phyloP scores from a whole-genome alignment of 306 rosid genomes.

The Medicago arabica region DNA sequence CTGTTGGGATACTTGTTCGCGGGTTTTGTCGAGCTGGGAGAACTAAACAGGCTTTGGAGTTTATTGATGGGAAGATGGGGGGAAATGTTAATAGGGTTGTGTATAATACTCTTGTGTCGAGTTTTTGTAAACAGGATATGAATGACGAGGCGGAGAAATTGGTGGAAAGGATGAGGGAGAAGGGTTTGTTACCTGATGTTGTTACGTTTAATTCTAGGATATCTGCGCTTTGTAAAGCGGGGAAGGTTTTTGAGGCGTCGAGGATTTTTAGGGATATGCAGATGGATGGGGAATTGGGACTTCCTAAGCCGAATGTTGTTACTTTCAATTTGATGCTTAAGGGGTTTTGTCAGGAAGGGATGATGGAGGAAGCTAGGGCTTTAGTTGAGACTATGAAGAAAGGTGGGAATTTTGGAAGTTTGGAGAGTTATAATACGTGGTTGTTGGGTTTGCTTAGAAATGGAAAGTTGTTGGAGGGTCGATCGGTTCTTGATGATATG shows the following conservation, averaged over 20 bases:
- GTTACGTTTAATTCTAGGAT: constrained; percentile 93
- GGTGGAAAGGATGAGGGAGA: constrained; percentile 76
- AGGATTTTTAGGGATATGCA: constrained; percentile 94
- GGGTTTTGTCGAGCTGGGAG: constrained; percentile 78
- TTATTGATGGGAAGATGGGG: constrained; percentile 10
- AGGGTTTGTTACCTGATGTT: constrained; percentile 66
- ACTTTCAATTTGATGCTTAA: constrained; percentile 82
- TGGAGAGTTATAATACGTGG: constrained; percentile 83
- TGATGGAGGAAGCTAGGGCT: constrained; percentile 74
- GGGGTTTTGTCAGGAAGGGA: constrained; percentile 79
- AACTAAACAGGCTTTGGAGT: constrained; percentile 49
- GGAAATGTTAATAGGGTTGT: constrained; percentile 57
- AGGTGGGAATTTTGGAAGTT: constrained; percentile 41
- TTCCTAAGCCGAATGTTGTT: constrained; percentile 74
- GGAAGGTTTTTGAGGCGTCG: constrained; percentile 84
- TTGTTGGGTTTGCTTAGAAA: constrained; percentile 69
- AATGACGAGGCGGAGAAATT: constrained; percentile 82
- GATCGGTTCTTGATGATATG: constrained; percentile 72
- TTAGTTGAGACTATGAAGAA: constrained; percentile 72
- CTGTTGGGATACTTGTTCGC: constrained; percentile 75
- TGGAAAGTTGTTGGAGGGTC: constrained; percentile 73
- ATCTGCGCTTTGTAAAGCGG: constrained; percentile 75
- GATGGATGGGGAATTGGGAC: constrained; percentile 71
- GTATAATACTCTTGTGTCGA: constrained; percentile 82
- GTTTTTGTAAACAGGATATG: constrained; percentile 64